Base-by-base conservation (phyloP, 768 basidiomycete species). In the Rhodotorula taiwanensis region DNA sequence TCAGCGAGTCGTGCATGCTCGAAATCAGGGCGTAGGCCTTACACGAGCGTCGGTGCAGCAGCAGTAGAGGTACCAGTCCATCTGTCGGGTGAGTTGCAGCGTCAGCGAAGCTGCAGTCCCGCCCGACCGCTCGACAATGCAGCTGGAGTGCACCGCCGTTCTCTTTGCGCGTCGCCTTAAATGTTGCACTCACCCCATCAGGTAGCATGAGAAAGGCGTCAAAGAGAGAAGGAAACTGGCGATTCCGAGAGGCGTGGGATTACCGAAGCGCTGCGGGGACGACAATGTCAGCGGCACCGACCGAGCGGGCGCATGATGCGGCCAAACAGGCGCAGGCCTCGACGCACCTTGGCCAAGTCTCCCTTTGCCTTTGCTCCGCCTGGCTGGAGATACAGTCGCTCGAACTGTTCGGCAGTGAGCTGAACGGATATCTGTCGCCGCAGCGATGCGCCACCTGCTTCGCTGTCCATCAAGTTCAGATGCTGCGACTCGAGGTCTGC, bases 321-420 rank as follows among this genome's bases (percentile, higher is more conserved):
- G n/a, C n/a, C n/a, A n/a, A n/a, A n/a, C n/a, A n/a, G n/a, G n/a
- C n/a, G n/a, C n/a, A n/a, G n/a, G n/a, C n/a, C n/a, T n/a, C n/a
- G 43, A 20, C 52, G 34, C 45, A 56, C 55, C 55, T 56, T 58
- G 60, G 63, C 49, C 5, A 72, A 56, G 45, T 73, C 73, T 34
- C 71, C 73, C 27, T 74, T 73, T 11, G 62, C 57, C 5, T 55
- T 49, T 4, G 48, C 45, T 23, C 67, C 69, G 39, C 73, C 73
- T 0, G 72, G 73, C 52, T 72, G 67, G 31, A 74, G 67, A 53
- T 71, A 72, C 28, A 72, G 71, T 31, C 69, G 63, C 52, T 73
- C 71, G 53, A 72, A 73, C 55, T 73, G 72, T 42, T 73, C 72
- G 9, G 67, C 55, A 15, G 71, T 66, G 31, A 71, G 61, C 51